phyloP scores from a whole-genome alignment of 31 red algal species.

The Porphyra umbilicalis region DNA sequence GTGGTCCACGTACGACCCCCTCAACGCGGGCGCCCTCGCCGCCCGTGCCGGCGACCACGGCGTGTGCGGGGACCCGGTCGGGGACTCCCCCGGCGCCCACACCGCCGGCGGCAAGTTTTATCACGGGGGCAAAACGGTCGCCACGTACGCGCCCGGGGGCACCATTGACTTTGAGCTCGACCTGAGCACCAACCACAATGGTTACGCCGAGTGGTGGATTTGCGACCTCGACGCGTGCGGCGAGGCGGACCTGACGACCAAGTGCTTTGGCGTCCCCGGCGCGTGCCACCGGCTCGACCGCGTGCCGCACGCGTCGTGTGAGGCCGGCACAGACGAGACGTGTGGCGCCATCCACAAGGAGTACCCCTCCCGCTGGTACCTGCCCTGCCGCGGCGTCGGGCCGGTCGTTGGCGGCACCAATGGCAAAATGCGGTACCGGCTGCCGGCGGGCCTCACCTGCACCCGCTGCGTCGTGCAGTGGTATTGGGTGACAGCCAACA shows the following conservation, averaged over 20 bases:
- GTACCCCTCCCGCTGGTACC: neutral
- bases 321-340: neutral
- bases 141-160: neutral
- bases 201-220: neutral
- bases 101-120: neutral
- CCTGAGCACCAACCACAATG: neutral
- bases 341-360: neutral
- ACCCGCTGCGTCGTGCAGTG: neutral
- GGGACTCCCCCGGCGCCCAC: neutral
- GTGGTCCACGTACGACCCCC: neutral
- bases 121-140: neutral
- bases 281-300: neutral
- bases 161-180: neutral
- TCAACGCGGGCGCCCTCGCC: neutral
- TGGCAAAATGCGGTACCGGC: neutral
- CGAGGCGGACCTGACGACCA: neutral
- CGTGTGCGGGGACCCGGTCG: neutral
- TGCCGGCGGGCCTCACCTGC: neutral
- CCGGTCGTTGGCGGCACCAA: neutral
- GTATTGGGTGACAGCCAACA: neutral
- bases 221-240: neutral
- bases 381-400: neutral
- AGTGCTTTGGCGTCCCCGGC: neutral
- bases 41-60: neutral
- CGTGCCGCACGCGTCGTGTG: neutral